phyloP scores from a whole-genome alignment of 306 rosid species.

The Acmispon strigosus region DNA sequence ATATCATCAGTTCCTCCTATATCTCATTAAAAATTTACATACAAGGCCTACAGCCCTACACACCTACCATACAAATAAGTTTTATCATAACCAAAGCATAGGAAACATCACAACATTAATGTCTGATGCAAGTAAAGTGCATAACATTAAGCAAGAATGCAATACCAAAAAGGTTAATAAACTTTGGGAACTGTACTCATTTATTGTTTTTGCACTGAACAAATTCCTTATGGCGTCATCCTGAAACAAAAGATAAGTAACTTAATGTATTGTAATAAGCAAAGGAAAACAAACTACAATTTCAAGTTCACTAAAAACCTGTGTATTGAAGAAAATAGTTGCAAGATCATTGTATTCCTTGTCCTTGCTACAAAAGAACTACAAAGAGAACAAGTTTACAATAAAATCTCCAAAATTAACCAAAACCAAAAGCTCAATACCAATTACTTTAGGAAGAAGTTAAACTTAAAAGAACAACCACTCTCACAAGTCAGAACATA shows the following conservation, averaged over 20 bases:
- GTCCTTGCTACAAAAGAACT: conserved; percentile 87
- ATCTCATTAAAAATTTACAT: conserved; percentile 1
- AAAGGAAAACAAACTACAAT: conserved; percentile 15
- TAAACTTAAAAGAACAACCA: conserved; percentile 1
- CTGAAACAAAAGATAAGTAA: conserved; percentile 43
- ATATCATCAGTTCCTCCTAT: not conserved
- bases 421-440: conserved; percentile 7
- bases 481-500: not conserved
- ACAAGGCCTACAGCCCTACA: not conserved
- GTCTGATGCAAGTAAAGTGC: not conserved
- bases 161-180: conserved; percentile 91
- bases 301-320: conserved; percentile 43
- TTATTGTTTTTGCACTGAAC: conserved; percentile 95
- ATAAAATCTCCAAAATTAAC: conserved; percentile 5
- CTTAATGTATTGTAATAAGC: not conserved
- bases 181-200: conserved; percentile 91
- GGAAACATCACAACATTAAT: conserved; percentile 1
- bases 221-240: conserved; percentile 98
- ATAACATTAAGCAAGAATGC: conserved; percentile 21
- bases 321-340: conserved; percentile 93
- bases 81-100: not conserved
- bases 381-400: conserved; percentile 26
- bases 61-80: not conserved
- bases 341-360: conserved; percentile 97
- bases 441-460: conserved; percentile 11